Conservation (phyloP, 2,329 filamentous ascomycete species). For the Verticillium zaregamsianum region DNA sequence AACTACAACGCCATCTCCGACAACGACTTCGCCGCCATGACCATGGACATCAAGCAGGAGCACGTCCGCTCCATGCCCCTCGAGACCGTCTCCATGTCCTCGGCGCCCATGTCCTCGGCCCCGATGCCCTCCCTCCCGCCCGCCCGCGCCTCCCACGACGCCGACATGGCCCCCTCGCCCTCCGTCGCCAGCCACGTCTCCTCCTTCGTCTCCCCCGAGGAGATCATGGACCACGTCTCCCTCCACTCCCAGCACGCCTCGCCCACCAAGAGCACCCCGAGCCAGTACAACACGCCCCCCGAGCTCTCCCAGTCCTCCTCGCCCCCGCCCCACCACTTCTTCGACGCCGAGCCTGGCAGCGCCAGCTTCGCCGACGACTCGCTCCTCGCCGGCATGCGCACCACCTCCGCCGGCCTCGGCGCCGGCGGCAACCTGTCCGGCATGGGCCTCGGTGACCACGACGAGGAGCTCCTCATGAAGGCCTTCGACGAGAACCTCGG, state of each 20-base stretch:
- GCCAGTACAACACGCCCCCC: slow-evolving; percentile 54
- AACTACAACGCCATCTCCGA: slow-evolving; percentile 32
- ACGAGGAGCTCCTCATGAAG: slow-evolving; percentile 43
- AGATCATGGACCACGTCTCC: slow-evolving; percentile 31
- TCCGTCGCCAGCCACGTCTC: slow-evolving; percentile 36
- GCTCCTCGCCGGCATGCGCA: slow-evolving; percentile 20
- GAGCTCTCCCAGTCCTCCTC: slow-evolving; percentile 59
- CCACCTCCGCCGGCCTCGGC: neutral
- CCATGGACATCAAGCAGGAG: slow-evolving; percentile 33
- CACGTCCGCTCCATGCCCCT: slow-evolving; percentile 15
- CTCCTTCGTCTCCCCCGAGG: slow-evolving; percentile 42
- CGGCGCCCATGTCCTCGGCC: slow-evolving; percentile 33
- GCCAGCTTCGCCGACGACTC: slow-evolving; percentile 22
- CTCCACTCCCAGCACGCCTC: slow-evolving; percentile 20
- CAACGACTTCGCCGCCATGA: slow-evolving; percentile 27
- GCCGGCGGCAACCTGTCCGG: slow-evolving; percentile 6
- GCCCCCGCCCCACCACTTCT: slow-evolving; percentile 43
- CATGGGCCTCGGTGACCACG: slow-evolving; percentile 29
- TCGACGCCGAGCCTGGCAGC: slow-evolving; percentile 37
- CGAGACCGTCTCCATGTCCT: slow-evolving; percentile 36
- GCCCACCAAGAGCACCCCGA: slow-evolving; percentile 45
- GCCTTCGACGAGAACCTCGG: slow-evolving; percentile 33
- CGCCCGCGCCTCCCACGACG: slow-evolving; percentile 21
- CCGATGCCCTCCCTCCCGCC: slow-evolving; percentile 16
- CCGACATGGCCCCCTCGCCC: slow-evolving; percentile 32